Evolutionary conservation across 2,329 filamentous ascomycete genomes (phyloP).

Genomic region (Paramyrothecium roridum): DNA sequence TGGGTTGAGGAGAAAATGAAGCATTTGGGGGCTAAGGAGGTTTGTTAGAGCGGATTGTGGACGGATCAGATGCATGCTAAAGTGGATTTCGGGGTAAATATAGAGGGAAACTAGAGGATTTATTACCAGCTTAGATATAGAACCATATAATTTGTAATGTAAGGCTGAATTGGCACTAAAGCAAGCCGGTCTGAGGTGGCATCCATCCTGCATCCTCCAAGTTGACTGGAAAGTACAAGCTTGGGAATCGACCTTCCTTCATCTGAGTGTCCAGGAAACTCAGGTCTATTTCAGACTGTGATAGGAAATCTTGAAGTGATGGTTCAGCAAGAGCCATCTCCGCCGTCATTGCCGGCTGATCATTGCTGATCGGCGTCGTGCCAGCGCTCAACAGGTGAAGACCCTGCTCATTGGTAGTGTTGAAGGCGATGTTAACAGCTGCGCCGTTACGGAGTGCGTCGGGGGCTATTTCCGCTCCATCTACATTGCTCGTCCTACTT

Average conservation of each 20-base stretch:
- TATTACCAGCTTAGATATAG: neutral
- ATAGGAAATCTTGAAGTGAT: slow-evolving; percentile 28
- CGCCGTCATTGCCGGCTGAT: slow-evolving; percentile 15
- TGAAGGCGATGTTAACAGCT: neutral
- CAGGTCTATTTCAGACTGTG: slow-evolving; percentile 27
- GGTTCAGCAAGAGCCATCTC: slow-evolving; percentile 32
- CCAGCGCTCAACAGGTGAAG: neutral
- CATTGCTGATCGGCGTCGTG: neutral
- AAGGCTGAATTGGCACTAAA: neutral
- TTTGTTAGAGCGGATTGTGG: neutral
- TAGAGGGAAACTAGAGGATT: neutral
- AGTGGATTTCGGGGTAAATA: too few relatives aligned
- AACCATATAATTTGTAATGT: neutral
- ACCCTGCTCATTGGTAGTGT: neutral
- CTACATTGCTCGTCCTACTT: too few relatives aligned
- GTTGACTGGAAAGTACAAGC: neutral
- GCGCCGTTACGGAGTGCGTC: neutral
- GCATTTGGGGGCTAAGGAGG: neutral
- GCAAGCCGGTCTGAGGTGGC: neutral
- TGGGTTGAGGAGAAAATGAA: neutral
- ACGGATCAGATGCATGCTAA: neutral
- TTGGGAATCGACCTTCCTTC: slow-evolving; percentile 1
- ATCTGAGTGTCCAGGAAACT: slow-evolving; percentile 27
- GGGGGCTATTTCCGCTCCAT: neutral
- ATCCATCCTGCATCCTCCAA: neutral